phyloP scores from a whole-genome alignment of 768 basidiomycete species.

The Collybia sp. region DNA sequence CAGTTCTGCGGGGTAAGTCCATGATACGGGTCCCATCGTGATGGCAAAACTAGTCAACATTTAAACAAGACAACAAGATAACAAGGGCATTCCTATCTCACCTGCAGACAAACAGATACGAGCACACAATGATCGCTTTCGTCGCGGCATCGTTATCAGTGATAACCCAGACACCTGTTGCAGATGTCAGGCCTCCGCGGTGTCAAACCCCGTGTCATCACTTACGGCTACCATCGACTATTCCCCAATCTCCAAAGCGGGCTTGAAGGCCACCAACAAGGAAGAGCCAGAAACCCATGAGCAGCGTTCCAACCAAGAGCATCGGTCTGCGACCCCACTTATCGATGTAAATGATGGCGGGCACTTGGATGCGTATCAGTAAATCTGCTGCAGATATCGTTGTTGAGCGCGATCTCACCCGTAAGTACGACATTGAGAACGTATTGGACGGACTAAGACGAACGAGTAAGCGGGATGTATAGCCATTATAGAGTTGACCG shows the following conservation, averaged over 20 bases:
- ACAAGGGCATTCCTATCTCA: conserved; percentile 1
- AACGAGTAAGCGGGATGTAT: neutral
- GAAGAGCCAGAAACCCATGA: conserved; percentile 76
- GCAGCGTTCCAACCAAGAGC: conserved; percentile 55
- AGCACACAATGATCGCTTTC: conserved; percentile 71
- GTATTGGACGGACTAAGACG: conserved; percentile 64
- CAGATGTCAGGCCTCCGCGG: neutral
- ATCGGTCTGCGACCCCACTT: conserved; percentile 78
- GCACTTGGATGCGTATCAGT: conserved; percentile 30
- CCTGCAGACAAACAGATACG: conserved; percentile 72
- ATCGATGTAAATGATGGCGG: conserved; percentile 63
- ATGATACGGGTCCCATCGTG: conserved; percentile 75
- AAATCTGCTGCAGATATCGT: conserved; percentile 36
- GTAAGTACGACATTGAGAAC: conserved; percentile 45
- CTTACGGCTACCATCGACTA: conserved; percentile 29
- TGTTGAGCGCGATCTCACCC: conserved; percentile 24
- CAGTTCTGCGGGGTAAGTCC: conserved; percentile 70
- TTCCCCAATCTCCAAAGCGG: conserved; percentile 59
- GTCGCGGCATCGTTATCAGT: conserved; percentile 48
- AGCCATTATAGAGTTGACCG: neutral
- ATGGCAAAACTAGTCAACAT: conserved; percentile 47
- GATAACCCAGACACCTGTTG: conserved; percentile 46
- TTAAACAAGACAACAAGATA: neutral
- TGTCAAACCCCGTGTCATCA: neutral
- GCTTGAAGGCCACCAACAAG: conserved; percentile 76